Evolutionary conservation across 2,329 filamentous ascomycete species (phyloP).

Genomic region (Fusarium torreyae): DNA sequence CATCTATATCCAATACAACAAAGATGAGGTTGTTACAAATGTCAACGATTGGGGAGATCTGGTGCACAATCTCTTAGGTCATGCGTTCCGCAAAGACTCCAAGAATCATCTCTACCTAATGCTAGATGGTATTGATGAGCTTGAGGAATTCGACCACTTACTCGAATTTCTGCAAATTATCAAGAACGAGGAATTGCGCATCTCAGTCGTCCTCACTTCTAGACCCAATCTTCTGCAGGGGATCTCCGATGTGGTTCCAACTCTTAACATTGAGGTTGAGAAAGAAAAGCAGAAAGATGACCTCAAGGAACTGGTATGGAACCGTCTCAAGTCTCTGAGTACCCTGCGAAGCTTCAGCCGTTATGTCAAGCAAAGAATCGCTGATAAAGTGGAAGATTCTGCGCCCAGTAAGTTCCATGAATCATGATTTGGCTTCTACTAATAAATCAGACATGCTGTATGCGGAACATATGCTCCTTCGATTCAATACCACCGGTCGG

Average conservation of each 20-base stretch:
- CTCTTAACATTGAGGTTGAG: slow-evolving; percentile 43
- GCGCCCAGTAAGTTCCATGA: slow-evolving; percentile 51
- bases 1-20: slow-evolving; percentile 49
- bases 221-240: slow-evolving; percentile 23
- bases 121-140: slow-evolving; percentile 55
- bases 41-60: slow-evolving; percentile 37
- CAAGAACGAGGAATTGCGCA: slow-evolving; percentile 45
- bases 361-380: slow-evolving; percentile 51
- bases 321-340: slow-evolving; percentile 46
- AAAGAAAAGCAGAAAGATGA: slow-evolving; percentile 51
- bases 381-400: slow-evolving; percentile 48
- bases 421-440: not conserved
- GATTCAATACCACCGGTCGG: slow-evolving; percentile 52
- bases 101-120: slow-evolving; percentile 48
- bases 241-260: slow-evolving; percentile 20
- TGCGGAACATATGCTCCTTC: slow-evolving; percentile 53
- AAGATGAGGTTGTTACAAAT: slow-evolving; percentile 40
- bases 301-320: slow-evolving; percentile 49
- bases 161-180: slow-evolving; percentile 46
- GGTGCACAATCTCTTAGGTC: slow-evolving; percentile 44
- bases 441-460: slow-evolving; percentile 53
- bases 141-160: slow-evolving; percentile 30
- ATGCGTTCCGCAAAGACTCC: slow-evolving; percentile 41
- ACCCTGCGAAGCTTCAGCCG: slow-evolving; percentile 48
- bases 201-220: slow-evolving; percentile 49